These are phyloP conservation scores for Fusarium sp. DNA, from an alignment of 2,329 filamentous ascomycete species.

Conservation along the genomic window DNA sequence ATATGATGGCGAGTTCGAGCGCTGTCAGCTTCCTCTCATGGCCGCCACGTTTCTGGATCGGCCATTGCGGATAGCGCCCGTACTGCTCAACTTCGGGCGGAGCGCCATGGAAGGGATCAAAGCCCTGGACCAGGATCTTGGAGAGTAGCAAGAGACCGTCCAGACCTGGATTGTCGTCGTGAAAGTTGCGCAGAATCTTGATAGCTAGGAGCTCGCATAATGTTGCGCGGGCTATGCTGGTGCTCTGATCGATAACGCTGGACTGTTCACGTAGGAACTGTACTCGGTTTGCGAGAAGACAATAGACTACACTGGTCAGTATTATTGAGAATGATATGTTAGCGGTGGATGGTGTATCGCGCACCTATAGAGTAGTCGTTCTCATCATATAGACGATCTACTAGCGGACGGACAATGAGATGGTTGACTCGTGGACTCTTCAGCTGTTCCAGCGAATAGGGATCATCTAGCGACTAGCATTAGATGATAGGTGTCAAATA, in stretches of 20 bases:
- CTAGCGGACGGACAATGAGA: conserved; percentile 1
- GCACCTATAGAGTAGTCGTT: not conserved
- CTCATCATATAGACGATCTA: conserved; percentile 3
- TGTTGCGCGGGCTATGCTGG: conserved; percentile 70
- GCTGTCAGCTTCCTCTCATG: conserved; percentile 67
- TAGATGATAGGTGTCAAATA: not conserved
- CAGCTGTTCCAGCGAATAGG: conserved; percentile 4
- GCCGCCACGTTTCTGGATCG: conserved; percentile 49
- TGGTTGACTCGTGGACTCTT: conserved; percentile 4
- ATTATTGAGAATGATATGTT: not conserved
- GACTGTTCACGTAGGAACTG: conserved; percentile 73
- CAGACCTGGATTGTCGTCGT: conserved; percentile 69
- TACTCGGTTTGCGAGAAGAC: conserved; percentile 73
- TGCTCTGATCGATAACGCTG: conserved; percentile 70
- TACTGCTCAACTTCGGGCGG: conserved; percentile 63
- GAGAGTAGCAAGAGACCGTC: conserved; percentile 69
- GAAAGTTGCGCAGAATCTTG: conserved; percentile 69
- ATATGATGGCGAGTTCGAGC: conserved; percentile 75
- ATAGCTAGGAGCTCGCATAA: conserved; percentile 73
- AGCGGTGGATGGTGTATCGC: not conserved
- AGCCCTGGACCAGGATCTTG: conserved; percentile 72
- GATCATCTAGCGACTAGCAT: not conserved
- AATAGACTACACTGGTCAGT: conserved; percentile 60
- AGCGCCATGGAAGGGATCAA: conserved; percentile 74
- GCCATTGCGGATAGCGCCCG: conserved; percentile 51